Evolutionary conservation across 1,139 yeast species (phyloP).

Genomic region (Candida tropicalis): DNA sequence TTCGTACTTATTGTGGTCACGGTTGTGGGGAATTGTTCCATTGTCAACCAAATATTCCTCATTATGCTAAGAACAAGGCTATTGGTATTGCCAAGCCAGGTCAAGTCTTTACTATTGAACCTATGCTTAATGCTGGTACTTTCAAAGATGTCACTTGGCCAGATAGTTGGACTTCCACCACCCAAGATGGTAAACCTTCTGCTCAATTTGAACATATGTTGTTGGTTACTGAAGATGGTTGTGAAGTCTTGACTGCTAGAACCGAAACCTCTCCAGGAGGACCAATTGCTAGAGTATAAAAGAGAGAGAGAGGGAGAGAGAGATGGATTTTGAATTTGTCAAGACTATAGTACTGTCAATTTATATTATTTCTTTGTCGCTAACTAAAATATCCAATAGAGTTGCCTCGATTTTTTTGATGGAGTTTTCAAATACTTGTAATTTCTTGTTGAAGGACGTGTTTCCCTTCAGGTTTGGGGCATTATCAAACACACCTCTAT

Average conservation of each 20-base stretch:
- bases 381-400: constrained; percentile 28
- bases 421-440: constrained; percentile 29
- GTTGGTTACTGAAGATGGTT: constrained; percentile 91
- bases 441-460: constrained; percentile 23
- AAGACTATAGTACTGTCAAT: too few relatives aligned
- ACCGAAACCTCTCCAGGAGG: constrained; percentile 86
- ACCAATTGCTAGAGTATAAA: constrained; percentile 57
- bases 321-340: too few relatives aligned
- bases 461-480: constrained; percentile 20
- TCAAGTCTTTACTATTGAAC: constrained; percentile 96
- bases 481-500: constrained; percentile 23
- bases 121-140: constrained; percentile 92
- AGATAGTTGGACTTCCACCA: constrained; percentile 95
- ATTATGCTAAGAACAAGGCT: constrained; percentile 91
- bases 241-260: constrained; percentile 88
- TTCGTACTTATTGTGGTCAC: constrained; percentile 91
- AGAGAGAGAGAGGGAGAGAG: background rate
- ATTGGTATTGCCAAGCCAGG: constrained; percentile 95
- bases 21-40: constrained; percentile 90
- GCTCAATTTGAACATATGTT: constrained; percentile 97
- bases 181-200: constrained; percentile 82
- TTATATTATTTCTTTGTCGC: constrained; percentile 21
- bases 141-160: constrained; percentile 91
- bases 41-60: constrained; percentile 92
- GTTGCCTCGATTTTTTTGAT: constrained; percentile 28